A percentile compares a stretch with the other conserved stretches of the same genome.
Conservation (phyloP, 2,329 filamentous ascomycete species). For the Incumbomyces delicatus region DNA sequence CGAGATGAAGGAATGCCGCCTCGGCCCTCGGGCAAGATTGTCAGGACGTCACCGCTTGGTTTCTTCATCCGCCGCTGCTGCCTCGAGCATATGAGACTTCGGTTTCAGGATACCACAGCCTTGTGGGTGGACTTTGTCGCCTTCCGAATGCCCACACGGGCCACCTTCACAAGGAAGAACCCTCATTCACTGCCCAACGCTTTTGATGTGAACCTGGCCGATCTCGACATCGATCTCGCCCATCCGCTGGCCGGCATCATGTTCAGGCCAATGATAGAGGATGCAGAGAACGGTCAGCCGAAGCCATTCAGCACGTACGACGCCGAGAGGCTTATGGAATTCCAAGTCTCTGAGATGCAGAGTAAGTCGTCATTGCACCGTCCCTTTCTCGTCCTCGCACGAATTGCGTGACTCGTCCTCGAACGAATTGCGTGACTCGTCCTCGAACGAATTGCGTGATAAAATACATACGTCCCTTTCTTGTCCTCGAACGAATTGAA, state of each 20-base stretch:
- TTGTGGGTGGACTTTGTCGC: conserved; percentile 76
- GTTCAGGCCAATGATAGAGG: conserved; percentile 39
- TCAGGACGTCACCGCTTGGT: conserved; percentile 69
- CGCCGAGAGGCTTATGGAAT: conserved; percentile 70
- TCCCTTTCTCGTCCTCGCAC: no score
- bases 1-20: conserved; percentile 37
- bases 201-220: conserved; percentile 53
- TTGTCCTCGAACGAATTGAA: no score
- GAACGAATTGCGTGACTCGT: no score
- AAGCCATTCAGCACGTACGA: conserved; percentile 58
- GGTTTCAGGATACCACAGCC: conserved; percentile 66
- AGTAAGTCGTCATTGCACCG: no score
- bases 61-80: conserved; percentile 66
- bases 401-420: no score
- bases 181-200: conserved; percentile 37
- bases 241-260: conserved; percentile 41
- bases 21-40: conserved; percentile 42
- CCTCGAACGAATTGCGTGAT: no score
- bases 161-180: conserved; percentile 48
- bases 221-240: conserved; percentile 45
- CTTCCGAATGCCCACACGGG: conserved; percentile 67
- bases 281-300: conserved; percentile 23
- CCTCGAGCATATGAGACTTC: conserved; percentile 69
- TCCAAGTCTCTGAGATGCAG: conserved; percentile 81
- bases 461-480: no score